Base-by-base conservation (phyloP, 2,329 filamentous ascomycete genomes). In the Trichoderma endophyticum region DNA sequence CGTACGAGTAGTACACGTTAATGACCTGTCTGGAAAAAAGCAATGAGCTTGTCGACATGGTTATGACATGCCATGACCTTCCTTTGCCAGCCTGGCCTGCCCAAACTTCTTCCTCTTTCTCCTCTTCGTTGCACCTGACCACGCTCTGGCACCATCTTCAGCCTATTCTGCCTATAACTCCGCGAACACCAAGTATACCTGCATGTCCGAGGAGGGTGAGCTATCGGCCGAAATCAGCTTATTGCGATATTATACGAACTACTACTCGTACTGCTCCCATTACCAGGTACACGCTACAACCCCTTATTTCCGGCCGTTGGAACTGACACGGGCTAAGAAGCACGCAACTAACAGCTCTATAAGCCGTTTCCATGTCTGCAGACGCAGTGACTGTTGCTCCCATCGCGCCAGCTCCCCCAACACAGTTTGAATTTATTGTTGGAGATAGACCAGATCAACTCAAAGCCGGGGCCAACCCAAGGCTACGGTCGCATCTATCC, bases 401-500 rank as follows among this genome's bases (percentile, higher is more conserved):
- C 12, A 57, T 21, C 14, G 56, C 28, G 5, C 57, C 39, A 26
- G n/a, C 62, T 21, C 59, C 26, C 21, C 9, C 65, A 51, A n/a
- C 43, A 26, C n/a, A 48, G 21, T 76, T 72, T 48, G 73, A 76
- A 60, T 78, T 78, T 39, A 73, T 78, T n/a, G 68, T 75, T 32
- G 77, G 76, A 51, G 73, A 71, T 32, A 71, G 72, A 6, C 76
- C 77, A 6, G 75, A 75, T 3, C 75, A 78, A 70, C 74, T 78
- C 70, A 77, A 77, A 39, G 75, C 67, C 30, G 69, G 65, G n/a
- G 62, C 73, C 24, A 75, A 54, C 39, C 72, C 72, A 24, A 73
- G 69, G 51, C 64, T 76, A 39, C 75, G 75, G 30, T 75, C 76
- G 8, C 73, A 75, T 70, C 51, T 77, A 11, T 76, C 76, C 57